These are phyloP conservation scores for Glycine tomentella DNA, from an alignment of 306 rosid species.

Conservation along the genomic window DNA sequence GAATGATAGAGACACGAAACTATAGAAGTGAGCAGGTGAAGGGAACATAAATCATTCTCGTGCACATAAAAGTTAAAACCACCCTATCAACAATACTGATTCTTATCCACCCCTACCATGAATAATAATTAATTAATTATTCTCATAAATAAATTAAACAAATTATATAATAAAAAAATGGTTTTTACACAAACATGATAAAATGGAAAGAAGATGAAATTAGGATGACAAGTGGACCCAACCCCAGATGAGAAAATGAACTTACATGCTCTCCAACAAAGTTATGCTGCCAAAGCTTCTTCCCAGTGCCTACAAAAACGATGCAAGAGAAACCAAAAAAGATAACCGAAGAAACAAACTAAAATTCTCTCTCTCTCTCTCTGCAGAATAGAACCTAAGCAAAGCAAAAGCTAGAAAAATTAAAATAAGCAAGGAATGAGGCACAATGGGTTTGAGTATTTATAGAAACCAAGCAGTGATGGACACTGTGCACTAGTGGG, in stretches of 20 bases:
- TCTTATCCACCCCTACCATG: neutral
- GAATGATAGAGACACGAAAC: neutral
- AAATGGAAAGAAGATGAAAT: conserved; percentile 3
- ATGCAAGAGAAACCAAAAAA: conserved; percentile 13
- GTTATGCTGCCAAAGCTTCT: conserved; percentile 45
- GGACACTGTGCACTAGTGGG: conserved; percentile 51
- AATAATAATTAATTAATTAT: neutral
- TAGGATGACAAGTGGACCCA: conserved; percentile 6
- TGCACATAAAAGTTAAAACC: neutral
- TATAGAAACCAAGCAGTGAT: conserved; percentile 51
- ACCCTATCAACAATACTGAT: neutral
- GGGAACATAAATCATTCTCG: too few relatives aligned
- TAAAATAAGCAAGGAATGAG: conserved; percentile 31
- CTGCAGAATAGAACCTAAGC: conserved; percentile 21
- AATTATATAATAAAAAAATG: neutral
- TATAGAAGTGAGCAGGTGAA: neutral
- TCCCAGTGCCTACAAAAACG: conserved; percentile 45
- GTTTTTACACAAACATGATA: neutral
- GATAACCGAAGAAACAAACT: neutral
- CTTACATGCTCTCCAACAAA: conserved; percentile 52
- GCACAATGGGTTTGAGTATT: conserved; percentile 44
- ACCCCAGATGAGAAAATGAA: conserved; percentile 4
- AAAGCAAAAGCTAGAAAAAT: conserved; percentile 32
- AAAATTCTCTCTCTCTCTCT: conserved; percentile 47
- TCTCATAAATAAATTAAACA: neutral